A percentile compares a stretch with the other conserved stretches of the same genome.
phyloP scores from a whole-genome alignment of 2,329 filamentous ascomycete species.

The Clonostachys solani region DNA sequence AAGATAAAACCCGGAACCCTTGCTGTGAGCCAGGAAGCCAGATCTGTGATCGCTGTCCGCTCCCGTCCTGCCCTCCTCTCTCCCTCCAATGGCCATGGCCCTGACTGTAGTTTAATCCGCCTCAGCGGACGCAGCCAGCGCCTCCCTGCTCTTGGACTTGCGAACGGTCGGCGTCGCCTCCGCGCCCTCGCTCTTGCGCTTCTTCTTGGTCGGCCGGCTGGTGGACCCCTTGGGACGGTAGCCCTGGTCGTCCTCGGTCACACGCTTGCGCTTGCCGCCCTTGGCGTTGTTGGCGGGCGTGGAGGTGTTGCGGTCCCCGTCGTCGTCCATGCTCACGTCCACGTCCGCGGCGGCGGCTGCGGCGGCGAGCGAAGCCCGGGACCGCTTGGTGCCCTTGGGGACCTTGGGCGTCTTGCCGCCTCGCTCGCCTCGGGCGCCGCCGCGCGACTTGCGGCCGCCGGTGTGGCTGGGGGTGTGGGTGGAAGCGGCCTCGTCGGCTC shows the following conservation, averaged over 20 bases:
- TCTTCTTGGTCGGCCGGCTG: constrained; percentile 50
- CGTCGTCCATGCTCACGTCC: constrained; percentile 34
- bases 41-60: no score
- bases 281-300: constrained; percentile 30
- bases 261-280: constrained; percentile 50
- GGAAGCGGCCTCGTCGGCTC: constrained; percentile 10
- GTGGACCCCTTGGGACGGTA: constrained; percentile 51
- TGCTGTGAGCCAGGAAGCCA: no score
- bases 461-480: constrained; percentile 10
- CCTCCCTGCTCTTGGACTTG: constrained; percentile 22
- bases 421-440: constrained; percentile 20
- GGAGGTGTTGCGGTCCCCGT: constrained; percentile 18
- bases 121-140: background rate
- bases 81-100: no score
- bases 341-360: constrained; percentile 15
- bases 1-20: background rate
- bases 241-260: constrained; percentile 56
- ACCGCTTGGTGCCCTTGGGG: constrained; percentile 25
- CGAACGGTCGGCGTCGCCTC: constrained; percentile 24
- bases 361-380: constrained; percentile 11
- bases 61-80: no score
- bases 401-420: constrained; percentile 31
- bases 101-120: background rate
- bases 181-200: constrained; percentile 51
- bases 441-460: constrained; percentile 27